Conservation (phyloP, 176 grass and related monocot species). For the Eleusine coracana region DNA sequence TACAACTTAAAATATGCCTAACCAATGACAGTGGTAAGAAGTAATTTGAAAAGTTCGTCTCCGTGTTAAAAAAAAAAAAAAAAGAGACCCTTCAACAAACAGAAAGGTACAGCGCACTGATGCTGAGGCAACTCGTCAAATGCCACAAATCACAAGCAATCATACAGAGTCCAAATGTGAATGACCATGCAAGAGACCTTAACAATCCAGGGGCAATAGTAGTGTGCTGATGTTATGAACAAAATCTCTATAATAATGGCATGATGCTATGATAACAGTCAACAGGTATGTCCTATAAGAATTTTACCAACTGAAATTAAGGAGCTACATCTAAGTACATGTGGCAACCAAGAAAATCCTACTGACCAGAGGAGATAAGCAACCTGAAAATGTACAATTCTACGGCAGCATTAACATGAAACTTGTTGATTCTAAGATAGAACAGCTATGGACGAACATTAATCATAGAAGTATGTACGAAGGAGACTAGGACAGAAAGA, state of each 20-base stretch:
- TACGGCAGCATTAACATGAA: constrained; percentile 1
- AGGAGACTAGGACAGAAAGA: constrained; percentile 24
- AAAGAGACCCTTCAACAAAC: constrained; percentile 8
- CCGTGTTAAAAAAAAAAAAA: neutral
- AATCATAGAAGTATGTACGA: neutral
- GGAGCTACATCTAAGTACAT: constrained; percentile 2
- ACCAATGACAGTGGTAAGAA: constrained; percentile 8
- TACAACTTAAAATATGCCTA: neutral
- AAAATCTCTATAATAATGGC: neutral
- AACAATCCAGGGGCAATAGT: neutral
- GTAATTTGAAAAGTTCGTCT: neutral
- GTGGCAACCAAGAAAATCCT: neutral
- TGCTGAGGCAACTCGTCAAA: neutral
- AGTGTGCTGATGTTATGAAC: constrained; percentile 26
- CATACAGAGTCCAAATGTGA: neutral
- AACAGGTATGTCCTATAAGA: constrained; percentile 6
- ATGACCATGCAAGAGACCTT: neutral
- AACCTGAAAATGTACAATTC: neutral
- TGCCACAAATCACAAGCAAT: neutral
- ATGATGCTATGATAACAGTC: neutral
- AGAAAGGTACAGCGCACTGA: neutral
- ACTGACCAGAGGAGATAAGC: neutral
- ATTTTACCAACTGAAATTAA: neutral
- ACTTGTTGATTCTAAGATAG: neutral
- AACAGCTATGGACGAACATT: constrained; percentile 21